Conservation (phyloP, 1,284 basidiomycete species). For the Golubevia pallescens region DNA sequence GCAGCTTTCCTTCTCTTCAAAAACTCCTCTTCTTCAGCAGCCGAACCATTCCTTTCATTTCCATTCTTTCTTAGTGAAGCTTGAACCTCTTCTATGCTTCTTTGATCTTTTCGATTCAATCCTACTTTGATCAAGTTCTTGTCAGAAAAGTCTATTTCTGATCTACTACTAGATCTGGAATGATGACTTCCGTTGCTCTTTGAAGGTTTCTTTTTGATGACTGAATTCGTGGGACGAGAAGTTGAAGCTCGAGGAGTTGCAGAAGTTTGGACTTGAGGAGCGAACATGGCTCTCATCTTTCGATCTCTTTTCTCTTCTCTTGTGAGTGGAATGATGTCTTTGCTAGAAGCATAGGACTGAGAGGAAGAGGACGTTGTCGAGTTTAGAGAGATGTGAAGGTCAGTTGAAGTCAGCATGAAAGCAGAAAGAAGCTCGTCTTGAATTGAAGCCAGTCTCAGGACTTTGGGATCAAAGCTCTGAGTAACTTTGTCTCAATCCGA, state of each 20-base stretch:
- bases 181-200: not conserved
- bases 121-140: not conserved
- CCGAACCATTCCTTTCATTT: not conserved
- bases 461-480: too few species aligned
- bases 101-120: not conserved
- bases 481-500: too few species aligned
- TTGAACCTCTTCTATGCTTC: not conserved
- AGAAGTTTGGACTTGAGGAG: not conserved
- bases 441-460: too few species aligned
- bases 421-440: too few species aligned
- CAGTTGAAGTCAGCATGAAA: too few species aligned
- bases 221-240: not conserved
- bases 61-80: not conserved
- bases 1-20: not conserved
- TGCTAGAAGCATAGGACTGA: not conserved
- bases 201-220: not conserved
- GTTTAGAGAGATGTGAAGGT: too few species aligned
- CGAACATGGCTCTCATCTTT: not conserved
- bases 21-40: not conserved
- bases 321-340: not conserved
- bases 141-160: not conserved
- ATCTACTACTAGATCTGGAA: not conserved
- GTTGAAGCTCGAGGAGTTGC: not conserved
- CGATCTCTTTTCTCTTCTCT: not conserved
- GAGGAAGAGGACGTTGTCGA: too few species aligned